These are phyloP conservation scores for Leccinum uliginosum DNA, from an alignment of 768 basidiomycete species.

Conservation along the genomic window DNA sequence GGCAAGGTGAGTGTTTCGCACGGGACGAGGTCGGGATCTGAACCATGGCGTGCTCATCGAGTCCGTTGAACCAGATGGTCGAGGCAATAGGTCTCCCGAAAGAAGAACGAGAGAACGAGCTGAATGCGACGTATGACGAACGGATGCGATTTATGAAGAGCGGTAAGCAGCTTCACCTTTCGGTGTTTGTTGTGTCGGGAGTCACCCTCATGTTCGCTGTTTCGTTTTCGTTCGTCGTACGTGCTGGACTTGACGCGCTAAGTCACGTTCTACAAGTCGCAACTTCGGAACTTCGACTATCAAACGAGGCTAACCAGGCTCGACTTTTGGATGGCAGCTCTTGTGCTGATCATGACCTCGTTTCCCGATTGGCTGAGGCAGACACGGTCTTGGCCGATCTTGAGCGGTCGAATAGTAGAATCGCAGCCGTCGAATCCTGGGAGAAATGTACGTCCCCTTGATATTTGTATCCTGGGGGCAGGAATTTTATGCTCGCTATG, in stretches of 20 bases:
- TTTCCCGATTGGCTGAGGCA: slow-evolving; percentile 85
- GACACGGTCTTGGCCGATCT: slow-evolving; percentile 95
- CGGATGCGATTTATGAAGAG: slow-evolving; percentile 90
- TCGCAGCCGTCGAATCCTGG: slow-evolving; percentile 90
- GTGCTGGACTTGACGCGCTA: slow-evolving; percentile 77
- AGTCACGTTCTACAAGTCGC: slow-evolving; percentile 79
- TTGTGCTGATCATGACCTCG: slow-evolving; percentile 91
- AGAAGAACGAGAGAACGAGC: slow-evolving; percentile 98
- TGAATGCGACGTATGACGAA: slow-evolving; percentile 97
- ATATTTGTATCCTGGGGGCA: background rate
- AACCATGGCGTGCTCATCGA: background rate
- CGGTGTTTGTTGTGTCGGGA: background rate
- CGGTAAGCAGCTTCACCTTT: slow-evolving; percentile 47
- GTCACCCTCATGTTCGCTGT: background rate
- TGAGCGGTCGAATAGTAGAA: slow-evolving; percentile 90
- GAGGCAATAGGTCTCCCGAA: slow-evolving; percentile 85
- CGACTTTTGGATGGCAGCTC: slow-evolving; percentile 88
- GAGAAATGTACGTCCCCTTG: slow-evolving; percentile 62
- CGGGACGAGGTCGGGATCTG: background rate
- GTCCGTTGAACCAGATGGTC: slow-evolving; percentile 72
- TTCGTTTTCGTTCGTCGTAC: background rate
- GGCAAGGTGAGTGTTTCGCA: slow-evolving; percentile 53
- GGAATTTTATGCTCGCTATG: background rate
- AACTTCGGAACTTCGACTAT: slow-evolving; percentile 88
- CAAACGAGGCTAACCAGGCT: slow-evolving; percentile 90